phyloP scores from a whole-genome alignment of 2,329 filamentous ascomycete genomes.

The Acrocalymma vagum region DNA sequence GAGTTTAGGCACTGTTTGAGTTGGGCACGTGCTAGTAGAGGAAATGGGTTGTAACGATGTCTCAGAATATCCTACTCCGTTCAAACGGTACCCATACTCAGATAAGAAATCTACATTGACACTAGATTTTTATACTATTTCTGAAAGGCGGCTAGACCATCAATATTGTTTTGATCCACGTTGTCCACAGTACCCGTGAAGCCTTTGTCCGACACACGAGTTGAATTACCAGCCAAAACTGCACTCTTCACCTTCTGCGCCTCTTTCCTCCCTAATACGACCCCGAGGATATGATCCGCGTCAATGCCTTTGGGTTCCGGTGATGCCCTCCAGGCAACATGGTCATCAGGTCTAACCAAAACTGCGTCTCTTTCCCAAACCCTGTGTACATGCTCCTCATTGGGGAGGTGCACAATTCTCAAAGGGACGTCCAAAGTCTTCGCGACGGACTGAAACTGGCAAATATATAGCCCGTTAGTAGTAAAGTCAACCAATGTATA shows the following conservation, averaged over 20 bases:
- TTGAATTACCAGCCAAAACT: neutral
- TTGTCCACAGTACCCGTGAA: conserved; percentile 3
- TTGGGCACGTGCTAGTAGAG: too few species aligned
- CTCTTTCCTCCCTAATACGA: conserved; percentile 1
- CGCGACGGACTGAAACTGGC: conserved; percentile 1
- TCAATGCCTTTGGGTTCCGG: neutral
- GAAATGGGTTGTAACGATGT: too few species aligned
- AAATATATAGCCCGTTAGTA: neutral
- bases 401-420: conserved; percentile 15
- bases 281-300: neutral
- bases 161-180: conserved; percentile 3
- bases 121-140: conserved; percentile 2
- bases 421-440: conserved; percentile 20
- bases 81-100: too few species aligned
- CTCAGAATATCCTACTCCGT: too few species aligned
- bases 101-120: too few species aligned
- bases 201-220: neutral
- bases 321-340: conserved; percentile 33
- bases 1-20: too few species aligned
- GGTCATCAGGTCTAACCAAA: conserved; percentile 36
- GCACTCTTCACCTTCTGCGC: neutral
- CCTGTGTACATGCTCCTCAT: conserved; percentile 25
- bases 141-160: conserved; percentile 1
- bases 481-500: conserved; percentile 29
- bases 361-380: conserved; percentile 36